A percentile compares a stretch with the other conserved stretches of the same genome.
phyloP scores from a whole-genome alignment of 495 filamentous ascomycete species.

The Gamarada debralockiae region DNA sequence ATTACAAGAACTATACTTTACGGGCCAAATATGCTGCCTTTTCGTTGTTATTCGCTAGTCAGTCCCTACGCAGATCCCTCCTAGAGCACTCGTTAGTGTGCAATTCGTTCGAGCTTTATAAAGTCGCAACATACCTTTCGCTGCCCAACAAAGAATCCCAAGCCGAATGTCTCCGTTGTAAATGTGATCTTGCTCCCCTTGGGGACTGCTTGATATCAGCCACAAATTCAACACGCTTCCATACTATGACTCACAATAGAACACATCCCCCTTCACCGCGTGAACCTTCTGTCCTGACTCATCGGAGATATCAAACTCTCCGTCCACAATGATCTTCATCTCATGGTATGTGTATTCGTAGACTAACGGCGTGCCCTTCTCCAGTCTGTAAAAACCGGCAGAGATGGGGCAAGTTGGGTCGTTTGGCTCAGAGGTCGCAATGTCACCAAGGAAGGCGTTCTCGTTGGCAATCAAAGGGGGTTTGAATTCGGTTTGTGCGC shows the following conservation, averaged over 20 bases:
- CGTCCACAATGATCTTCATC: slow-evolving; percentile 77
- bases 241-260: slow-evolving; percentile 43
- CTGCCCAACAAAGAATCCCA: slow-evolving; percentile 64
- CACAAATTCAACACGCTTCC: slow-evolving; percentile 22
- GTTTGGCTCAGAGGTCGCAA: slow-evolving; percentile 49
- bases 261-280: slow-evolving; percentile 67
- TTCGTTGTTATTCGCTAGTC: not conserved
- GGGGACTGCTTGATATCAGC: slow-evolving; percentile 39
- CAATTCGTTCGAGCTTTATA: too few relatives aligned
- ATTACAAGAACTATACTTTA: too few relatives aligned
- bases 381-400: slow-evolving; percentile 68
- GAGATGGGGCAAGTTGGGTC: slow-evolving; percentile 62
- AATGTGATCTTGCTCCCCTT: slow-evolving; percentile 78
- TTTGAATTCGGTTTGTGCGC: slow-evolving; percentile 62
- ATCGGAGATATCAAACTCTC: slow-evolving; percentile 68
- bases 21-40: not conserved
- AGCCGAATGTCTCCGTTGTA: slow-evolving; percentile 62
- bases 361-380: slow-evolving; percentile 68
- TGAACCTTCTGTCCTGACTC: slow-evolving; percentile 67
- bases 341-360: slow-evolving; percentile 77
- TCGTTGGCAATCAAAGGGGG: slow-evolving; percentile 70
- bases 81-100: slow-evolving; percentile 5
- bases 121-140: slow-evolving; percentile 22
- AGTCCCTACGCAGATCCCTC: slow-evolving; percentile 13
- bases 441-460: slow-evolving; percentile 69